Conservation (phyloP, 176 grass and related monocot genomes). For the Triticum timopheevii region DNA sequence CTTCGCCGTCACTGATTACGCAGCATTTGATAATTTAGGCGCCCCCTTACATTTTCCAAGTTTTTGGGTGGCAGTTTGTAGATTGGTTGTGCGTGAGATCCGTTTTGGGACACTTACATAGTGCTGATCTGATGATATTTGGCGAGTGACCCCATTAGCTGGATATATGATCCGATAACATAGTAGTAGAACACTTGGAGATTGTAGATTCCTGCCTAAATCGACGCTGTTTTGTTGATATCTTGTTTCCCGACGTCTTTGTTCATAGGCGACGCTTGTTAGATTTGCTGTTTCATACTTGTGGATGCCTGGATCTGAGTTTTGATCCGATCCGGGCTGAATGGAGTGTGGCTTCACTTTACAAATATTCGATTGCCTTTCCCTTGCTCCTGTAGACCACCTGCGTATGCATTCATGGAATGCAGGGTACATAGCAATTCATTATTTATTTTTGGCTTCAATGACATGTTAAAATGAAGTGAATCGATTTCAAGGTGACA, state of each 20-base stretch:
- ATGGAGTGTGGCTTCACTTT: neutral
- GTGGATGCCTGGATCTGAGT: neutral
- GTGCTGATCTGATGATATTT: neutral
- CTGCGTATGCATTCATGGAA: slow-evolving; percentile 12
- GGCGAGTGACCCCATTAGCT: neutral
- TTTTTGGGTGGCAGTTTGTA: neutral
- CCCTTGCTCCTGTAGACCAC: slow-evolving; percentile 2
- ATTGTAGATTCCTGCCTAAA: neutral
- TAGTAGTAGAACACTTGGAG: neutral
- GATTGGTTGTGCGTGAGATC: neutral
- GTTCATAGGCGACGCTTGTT: neutral
- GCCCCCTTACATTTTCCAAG: neutral
- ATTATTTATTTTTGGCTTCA: neutral
- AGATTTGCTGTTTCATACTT: neutral
- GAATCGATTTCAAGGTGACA: slow-evolving; percentile 25
- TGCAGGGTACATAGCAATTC: neutral
- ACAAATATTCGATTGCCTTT: slow-evolving; percentile 2
- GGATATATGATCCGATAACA: neutral
- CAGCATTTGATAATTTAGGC: neutral
- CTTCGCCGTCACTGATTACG: neutral
- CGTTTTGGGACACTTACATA: slow-evolving; percentile 1
- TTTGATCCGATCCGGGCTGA: neutral
- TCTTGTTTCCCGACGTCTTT: slow-evolving; percentile 8
- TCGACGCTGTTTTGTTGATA: neutral
- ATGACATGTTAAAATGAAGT: slow-evolving; percentile 2